A percentile compares a stretch with the other conserved stretches of the same genome.
Conservation (phyloP, 2,329 filamentous ascomycete genomes). For the Penicillium paneum region DNA sequence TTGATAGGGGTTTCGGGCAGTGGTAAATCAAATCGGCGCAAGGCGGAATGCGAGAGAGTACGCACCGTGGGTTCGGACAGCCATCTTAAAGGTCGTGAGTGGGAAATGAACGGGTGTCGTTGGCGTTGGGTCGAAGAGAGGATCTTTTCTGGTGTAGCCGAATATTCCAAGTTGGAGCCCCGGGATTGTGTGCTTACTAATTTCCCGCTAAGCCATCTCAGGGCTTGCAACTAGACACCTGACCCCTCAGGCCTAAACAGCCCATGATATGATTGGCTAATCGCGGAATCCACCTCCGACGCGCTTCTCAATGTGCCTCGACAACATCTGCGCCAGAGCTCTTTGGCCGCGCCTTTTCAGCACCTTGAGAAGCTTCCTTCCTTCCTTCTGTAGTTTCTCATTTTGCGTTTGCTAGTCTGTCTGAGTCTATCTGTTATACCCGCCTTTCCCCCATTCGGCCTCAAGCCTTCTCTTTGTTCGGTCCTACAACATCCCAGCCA, state of each 20-base stretch:
- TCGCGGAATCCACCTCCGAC: neutral
- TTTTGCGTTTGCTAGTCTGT: no score
- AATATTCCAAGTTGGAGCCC: conserved; percentile 21
- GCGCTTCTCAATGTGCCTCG: neutral
- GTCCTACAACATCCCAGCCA: neutral
- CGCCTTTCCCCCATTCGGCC: neutral
- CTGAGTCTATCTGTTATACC: neutral
- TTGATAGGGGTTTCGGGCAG: conserved; percentile 3
- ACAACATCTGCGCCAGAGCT: neutral
- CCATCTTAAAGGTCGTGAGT: conserved; percentile 28
- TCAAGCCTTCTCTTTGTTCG: neutral
- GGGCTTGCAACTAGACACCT: conserved; percentile 8
- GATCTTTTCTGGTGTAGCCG: conserved; percentile 18
- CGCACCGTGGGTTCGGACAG: conserved; percentile 26
- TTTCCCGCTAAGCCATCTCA: conserved; percentile 17
- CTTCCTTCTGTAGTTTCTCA: neutral
- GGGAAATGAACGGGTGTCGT: conserved; percentile 22
- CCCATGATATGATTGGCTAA: neutral
- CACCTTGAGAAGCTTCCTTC: no score
- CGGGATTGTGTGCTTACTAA: conserved; percentile 27
- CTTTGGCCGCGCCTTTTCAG: neutral
- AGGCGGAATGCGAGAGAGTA: conserved; percentile 4
- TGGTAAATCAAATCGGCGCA: conserved; percentile 2
- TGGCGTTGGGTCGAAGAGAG: conserved; percentile 26
- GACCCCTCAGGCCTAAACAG: fast-evolving